phyloP scores from a whole-genome alignment of 2,329 filamentous ascomycete species.

The Aspergillus sp. region DNA sequence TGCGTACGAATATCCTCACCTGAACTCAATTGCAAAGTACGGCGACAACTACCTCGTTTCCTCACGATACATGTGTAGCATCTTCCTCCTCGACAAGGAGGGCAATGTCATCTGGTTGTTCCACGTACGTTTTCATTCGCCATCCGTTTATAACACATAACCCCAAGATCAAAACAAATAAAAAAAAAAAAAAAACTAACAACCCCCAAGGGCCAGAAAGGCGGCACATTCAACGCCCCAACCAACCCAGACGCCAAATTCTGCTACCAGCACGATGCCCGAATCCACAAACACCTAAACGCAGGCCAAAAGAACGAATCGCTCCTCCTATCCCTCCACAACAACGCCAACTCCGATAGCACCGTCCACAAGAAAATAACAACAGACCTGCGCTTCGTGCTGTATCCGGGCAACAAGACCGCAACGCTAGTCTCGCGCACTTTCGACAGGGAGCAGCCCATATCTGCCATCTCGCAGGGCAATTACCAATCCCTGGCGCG shows the following conservation, averaged over 20 bases:
- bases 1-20: slow-evolving; percentile 25
- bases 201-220: slow-evolving; percentile 20
- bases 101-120: slow-evolving; percentile 29
- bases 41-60: slow-evolving; percentile 23
- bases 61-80: slow-evolving; percentile 23
- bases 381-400: slow-evolving; percentile 11
- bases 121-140: slow-evolving; percentile 17
- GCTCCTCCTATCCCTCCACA: slow-evolving; percentile 26
- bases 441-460: slow-evolving; percentile 23
- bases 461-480: slow-evolving; percentile 27
- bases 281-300: slow-evolving; percentile 19
- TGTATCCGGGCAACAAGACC: slow-evolving; percentile 19
- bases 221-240: slow-evolving; percentile 10
- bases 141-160: no score
- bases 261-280: slow-evolving; percentile 32
- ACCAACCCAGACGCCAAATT: not conserved
- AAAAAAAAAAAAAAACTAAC: not conserved
- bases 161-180: not conserved
- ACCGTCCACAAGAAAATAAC: not conserved
- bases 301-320: slow-evolving; percentile 22
- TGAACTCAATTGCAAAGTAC: slow-evolving; percentile 25
- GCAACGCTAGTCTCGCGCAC: slow-evolving; percentile 17
- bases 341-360: slow-evolving; percentile 27
- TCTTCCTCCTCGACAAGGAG: slow-evolving; percentile 23
- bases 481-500: slow-evolving; percentile 21